A percentile compares a stretch with the other conserved stretches of the same genome.
Conservation (phyloP, 768 basidiomycete species). For the Lyophyllum semitale region DNA sequence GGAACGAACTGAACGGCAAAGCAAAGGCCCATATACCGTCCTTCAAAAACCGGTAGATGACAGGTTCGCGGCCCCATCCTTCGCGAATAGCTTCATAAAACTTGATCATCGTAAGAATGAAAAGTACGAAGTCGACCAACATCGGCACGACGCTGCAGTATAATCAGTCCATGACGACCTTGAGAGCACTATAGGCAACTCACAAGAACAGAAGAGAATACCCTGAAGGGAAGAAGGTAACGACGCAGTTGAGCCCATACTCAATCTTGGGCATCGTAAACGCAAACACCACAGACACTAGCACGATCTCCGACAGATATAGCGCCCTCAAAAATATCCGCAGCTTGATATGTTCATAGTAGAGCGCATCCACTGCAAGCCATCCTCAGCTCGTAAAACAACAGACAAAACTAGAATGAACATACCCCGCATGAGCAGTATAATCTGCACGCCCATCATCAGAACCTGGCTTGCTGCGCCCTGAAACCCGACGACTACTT, state of each 20-base stretch:
- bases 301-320: not conserved
- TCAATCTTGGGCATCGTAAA: not conserved
- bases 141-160: not conserved
- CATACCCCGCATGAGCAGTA: not conserved
- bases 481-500: not conserved
- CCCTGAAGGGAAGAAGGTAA: not conserved
- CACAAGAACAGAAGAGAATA: not conserved
- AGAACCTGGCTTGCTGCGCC: not conserved
- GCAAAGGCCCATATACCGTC: conserved; percentile 5
- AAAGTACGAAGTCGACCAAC: not conserved
- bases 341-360: not conserved
- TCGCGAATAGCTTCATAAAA: not conserved
- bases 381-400: not conserved
- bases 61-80: not conserved
- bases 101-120: not conserved
- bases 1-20: not conserved
- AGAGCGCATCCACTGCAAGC: not conserved
- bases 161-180: too few relatives aligned
- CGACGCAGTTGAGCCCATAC: not conserved
- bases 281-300: not conserved
- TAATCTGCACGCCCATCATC: conserved; percentile 1
- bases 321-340: not conserved
- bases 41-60: not conserved
- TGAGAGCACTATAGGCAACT: too few relatives aligned
- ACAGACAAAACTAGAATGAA: not conserved